These are phyloP conservation scores for Ensete ventricosum DNA, from an alignment of 176 grass and related monocot species.

Conservation along the genomic window DNA sequence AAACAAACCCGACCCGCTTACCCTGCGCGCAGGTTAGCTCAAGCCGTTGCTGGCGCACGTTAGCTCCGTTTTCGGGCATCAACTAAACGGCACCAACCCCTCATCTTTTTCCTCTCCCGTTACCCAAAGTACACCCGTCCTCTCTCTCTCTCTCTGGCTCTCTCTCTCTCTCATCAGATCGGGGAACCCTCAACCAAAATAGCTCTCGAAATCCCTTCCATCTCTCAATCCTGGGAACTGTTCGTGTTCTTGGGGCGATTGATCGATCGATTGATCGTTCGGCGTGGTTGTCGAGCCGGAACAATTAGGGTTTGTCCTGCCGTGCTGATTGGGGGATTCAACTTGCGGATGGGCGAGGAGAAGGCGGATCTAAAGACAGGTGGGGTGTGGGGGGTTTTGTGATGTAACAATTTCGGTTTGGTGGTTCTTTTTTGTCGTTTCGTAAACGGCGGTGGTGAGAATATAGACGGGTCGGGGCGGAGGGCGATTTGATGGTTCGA, in stretches of 20 bases:
- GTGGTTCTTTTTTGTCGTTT: neutral
- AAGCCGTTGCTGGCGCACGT: neutral
- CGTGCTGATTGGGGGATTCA: conserved; percentile 13
- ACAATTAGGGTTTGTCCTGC: conserved; percentile 4
- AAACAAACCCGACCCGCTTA: neutral
- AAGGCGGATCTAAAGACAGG: conserved; percentile 30
- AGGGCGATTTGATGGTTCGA: conserved; percentile 49
- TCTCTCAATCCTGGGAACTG: conserved; percentile 6
- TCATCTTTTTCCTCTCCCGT: neutral
- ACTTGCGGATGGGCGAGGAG: conserved; percentile 14
- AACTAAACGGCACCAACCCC: neutral
- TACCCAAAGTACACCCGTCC: neutral
- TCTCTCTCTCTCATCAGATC: conserved; percentile 30
- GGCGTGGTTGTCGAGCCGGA: neutral
- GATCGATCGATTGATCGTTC: conserved; percentile 17
- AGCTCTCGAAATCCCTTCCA: conserved; percentile 9
- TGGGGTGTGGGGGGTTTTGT: neutral
- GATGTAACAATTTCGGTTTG: conserved; percentile 21
- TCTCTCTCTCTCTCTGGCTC: conserved; percentile 7
- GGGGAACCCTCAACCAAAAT: conserved; percentile 25
- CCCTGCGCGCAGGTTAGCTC: neutral
- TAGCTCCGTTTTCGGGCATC: neutral
- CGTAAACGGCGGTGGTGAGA: conserved; percentile 9
- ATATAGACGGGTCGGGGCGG: conserved; percentile 2
- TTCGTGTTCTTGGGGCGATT: conserved; percentile 1